phyloP scores from a whole-genome alignment of 306 rosid species.

The Prosopis cineraria region DNA sequence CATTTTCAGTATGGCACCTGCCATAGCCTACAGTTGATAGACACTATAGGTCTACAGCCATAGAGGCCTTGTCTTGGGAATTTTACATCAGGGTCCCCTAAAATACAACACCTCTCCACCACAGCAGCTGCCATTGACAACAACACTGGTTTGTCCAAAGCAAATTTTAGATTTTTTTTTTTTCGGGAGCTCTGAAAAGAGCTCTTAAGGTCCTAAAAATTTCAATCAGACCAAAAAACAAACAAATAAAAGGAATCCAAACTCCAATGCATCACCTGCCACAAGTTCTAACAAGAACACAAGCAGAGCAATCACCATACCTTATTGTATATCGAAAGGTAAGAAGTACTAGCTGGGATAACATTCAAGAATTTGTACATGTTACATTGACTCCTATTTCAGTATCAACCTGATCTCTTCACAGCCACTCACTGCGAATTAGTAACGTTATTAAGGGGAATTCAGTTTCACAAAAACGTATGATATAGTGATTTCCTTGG shows the following conservation, averaged over 20 bases:
- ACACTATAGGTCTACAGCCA: not conserved
- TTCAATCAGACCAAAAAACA: not conserved
- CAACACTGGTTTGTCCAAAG: not conserved
- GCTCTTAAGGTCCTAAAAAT: not conserved
- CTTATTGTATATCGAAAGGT: not conserved
- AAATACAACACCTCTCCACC: not conserved
- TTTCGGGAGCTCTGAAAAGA: not conserved
- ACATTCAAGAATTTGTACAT: not conserved
- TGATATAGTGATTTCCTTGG: not conserved
- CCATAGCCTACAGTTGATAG: not conserved
- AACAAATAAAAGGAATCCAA: not conserved
- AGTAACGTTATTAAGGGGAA: not conserved
- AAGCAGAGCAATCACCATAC: not conserved
- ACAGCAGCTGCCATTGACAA: conserved; percentile 26
- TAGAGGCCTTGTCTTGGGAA: not conserved
- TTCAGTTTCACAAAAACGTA: not conserved
- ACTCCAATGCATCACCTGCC: not conserved
- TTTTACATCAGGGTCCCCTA: not conserved
- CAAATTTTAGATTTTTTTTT: not conserved
- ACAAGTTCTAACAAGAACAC: conserved; percentile 7
- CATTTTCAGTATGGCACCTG: not conserved
- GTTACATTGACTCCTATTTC: not conserved
- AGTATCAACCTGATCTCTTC: not conserved
- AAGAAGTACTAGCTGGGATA: not conserved
- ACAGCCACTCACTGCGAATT: not conserved